Evolutionary conservation across 805 yeast genomes (phyloP), one percentile per base, ranked within the genome.

Genomic region (Barnettozyma pratensis): DNA sequence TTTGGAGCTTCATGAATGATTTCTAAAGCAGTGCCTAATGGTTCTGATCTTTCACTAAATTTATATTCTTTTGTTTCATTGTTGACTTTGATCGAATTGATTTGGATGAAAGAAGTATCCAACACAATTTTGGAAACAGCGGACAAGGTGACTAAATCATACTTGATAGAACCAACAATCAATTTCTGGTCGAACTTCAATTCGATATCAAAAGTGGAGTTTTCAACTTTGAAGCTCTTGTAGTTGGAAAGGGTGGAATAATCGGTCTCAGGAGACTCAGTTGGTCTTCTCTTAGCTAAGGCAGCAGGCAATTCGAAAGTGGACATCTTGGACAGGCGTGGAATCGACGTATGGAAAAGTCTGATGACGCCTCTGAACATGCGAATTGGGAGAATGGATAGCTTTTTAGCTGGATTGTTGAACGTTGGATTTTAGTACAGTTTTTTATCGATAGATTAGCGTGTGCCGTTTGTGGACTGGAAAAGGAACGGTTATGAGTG

Each of bases 221-320:
- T 66, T 4, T 64, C 56, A 27, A 87, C 74, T 3, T 64, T 56
- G 59, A 87, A 83, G 30, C 67, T 54, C 14, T 57, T 54, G 64
- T 87, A 90, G 63, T 84, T 86, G 39, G 96, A 88, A 42, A 82
- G 71, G 3, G 97, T 87, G 2, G 95, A 85, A 27, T 85, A 85
- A 64, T 90, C 96, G 9, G 61, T 49, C 56, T 81, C 87, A 4
- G 88, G 73, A 4, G 64, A 54, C 7, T 48, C 41, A 9, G 41
- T 19, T 4, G 73, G 74, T 57, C 72, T 64, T 42, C 56, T 57
- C 7, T 47, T 44, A 39, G 60, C 58, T 5, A 68, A 42, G 31
- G 63, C 53, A 3, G 62, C 53, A 27, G 73, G 67, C 12, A 66
- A 45, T 42, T 39, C 6, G 19, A 35, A 4, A 5, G 45, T 3